A percentile compares a stretch with the other conserved stretches of the same genome.
Evolutionary conservation across 2,329 filamentous ascomycete species (phyloP).

Genomic region (Shiraia sp.): DNA sequence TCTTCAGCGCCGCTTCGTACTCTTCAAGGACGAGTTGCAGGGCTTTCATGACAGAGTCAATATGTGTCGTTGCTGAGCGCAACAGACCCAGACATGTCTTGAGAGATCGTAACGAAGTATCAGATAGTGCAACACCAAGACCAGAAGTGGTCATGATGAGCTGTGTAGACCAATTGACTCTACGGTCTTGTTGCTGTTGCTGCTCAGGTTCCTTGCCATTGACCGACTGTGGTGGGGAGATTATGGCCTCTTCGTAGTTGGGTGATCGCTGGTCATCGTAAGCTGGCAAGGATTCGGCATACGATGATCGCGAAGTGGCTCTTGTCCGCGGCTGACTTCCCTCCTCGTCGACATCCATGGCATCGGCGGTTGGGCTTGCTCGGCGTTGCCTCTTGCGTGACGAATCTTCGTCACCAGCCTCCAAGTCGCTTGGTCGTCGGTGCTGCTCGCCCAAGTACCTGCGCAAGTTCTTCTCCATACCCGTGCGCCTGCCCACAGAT

Average conservation of each 20-base stretch:
- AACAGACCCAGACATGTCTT: slow-evolving; percentile 84
- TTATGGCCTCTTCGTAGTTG: slow-evolving; percentile 67
- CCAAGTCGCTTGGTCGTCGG: slow-evolving; percentile 57
- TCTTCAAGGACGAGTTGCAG: slow-evolving; percentile 78
- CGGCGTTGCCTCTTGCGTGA: slow-evolving; percentile 51
- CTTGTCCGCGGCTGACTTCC: slow-evolving; percentile 34
- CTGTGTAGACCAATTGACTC: slow-evolving; percentile 73
- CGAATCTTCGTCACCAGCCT: slow-evolving; percentile 45
- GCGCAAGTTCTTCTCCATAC: slow-evolving; percentile 82
- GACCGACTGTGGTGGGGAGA: slow-evolving; percentile 16
- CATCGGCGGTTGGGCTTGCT: slow-evolving; percentile 39
- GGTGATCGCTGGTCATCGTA: slow-evolving; percentile 81
- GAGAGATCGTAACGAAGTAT: slow-evolving; percentile 80
- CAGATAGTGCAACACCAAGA: slow-evolving; percentile 86
- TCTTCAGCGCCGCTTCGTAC: slow-evolving; percentile 64
- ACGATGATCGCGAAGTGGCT: slow-evolving; percentile 68
- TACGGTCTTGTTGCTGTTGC: slow-evolving; percentile 36
- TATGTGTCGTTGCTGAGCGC: slow-evolving; percentile 78
- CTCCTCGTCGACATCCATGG: no score
- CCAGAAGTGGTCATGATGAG: slow-evolving; percentile 90
- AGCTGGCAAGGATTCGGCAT: slow-evolving; percentile 75
- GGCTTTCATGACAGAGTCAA: slow-evolving; percentile 73
- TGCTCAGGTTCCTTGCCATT: slow-evolving; percentile 24
- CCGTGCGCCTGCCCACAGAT: slow-evolving; percentile 79
- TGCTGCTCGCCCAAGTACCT: slow-evolving; percentile 71